These are phyloP conservation scores for Zalerion maritima DNA, from an alignment of 495 filamentous ascomycete species.

Conservation along the genomic window DNA sequence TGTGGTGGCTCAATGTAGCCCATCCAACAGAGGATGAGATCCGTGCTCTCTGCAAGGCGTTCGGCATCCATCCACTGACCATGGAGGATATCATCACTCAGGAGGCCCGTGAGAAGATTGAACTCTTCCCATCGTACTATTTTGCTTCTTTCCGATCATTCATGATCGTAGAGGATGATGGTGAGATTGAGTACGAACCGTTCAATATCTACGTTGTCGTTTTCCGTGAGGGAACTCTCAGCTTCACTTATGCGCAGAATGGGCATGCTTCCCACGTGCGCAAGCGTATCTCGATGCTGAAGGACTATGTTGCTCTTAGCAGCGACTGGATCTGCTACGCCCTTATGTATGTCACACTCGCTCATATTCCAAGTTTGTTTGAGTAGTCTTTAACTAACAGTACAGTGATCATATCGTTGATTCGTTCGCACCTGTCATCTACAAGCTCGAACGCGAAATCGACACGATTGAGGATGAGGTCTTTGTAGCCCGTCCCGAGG, in stretches of 20 bases:
- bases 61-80: constrained; percentile 84
- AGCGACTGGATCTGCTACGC: constrained; percentile 99
- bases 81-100: constrained; percentile 89
- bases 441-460: constrained; percentile 70
- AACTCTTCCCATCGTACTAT: constrained; percentile 93
- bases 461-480: constrained; percentile 91
- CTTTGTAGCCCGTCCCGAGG: constrained; percentile 76
- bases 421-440: constrained; percentile 79
- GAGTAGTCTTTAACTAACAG: constrained; percentile 12
- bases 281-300: constrained; percentile 78
- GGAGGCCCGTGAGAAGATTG: constrained; percentile 94
- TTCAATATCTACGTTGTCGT: constrained; percentile 95
- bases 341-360: constrained; percentile 56
- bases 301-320: constrained; percentile 83
- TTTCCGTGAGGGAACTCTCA: constrained; percentile 87
- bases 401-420: constrained; percentile 89
- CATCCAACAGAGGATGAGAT: constrained; percentile 84
- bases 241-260: constrained; percentile 78
- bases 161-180: constrained; percentile 54
- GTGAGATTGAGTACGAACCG: constrained; percentile 69
- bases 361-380: neutral
- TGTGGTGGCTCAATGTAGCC: constrained; percentile 92
- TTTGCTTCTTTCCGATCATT: constrained; percentile 96
- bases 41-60: constrained; percentile 74
- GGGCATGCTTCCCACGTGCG: constrained; percentile 77